Base-by-base conservation (phyloP, 2,329 filamentous ascomycete species). In the Alternaria solani region DNA sequence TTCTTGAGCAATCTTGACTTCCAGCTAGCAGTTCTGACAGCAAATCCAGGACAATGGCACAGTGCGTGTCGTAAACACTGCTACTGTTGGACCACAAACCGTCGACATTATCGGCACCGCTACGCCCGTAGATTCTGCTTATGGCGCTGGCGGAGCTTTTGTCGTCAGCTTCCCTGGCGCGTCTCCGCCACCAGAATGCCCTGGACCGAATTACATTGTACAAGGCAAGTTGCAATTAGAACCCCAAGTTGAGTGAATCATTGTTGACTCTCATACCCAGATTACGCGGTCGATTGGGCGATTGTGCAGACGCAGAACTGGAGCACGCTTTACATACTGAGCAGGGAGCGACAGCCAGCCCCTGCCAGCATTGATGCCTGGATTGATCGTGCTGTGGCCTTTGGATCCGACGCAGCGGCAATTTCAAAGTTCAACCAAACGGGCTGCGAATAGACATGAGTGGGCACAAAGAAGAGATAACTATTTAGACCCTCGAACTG, bases 201-300 rank as follows among this genome's bases (percentile, higher is more conserved):
- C 64, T 0, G 71, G 72, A 14, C 71, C 72, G 0, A 74, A 73
- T 48, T 75, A 75, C 51, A 72, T 75, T 48, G 73, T 75, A 20
- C 71, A 75, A 61, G 70, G 70, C 71, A 61, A 2, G 63, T 36
- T 8, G 0, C 28, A 2, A 1, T 2, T 12, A 8, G 25, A 38
- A 14, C 12, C 8, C 14, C 5, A 20, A 9, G 23, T 2, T 1
- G n/a, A 18, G 8, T 7, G 9, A 16, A 14, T 12, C 2, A 18
- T 8, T 30, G 16, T 46, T 71, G 28, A 68, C n/a, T 2, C 28
- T 18, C 1, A 20, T 7, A 12, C 2, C 5, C 23, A 74, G 70
- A 73, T 42, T 73, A 70, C 26, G 67, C 65, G 1, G 51, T 65
- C 5, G 66, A 73, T 25, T 70, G 69, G 64, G 67, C 73, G 9